These are phyloP conservation scores for Pisolithus albus DNA, from an alignment of 768 basidiomycete genomes.

Conservation along the genomic window DNA sequence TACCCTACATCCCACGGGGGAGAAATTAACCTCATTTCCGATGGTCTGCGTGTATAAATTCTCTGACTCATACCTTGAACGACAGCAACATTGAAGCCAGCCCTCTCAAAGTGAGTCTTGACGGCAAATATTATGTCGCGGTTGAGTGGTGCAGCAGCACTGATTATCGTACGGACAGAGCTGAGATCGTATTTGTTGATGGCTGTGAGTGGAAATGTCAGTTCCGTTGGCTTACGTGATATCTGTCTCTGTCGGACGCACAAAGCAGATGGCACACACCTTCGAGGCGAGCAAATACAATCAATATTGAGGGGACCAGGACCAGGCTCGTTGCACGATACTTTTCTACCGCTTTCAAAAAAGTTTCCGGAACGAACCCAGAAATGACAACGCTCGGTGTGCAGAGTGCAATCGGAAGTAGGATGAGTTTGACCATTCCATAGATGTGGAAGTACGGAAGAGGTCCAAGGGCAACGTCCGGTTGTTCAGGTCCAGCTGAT, in stretches of 20 bases:
- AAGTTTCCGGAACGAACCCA: constrained; percentile 64
- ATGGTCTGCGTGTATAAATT: background rate
- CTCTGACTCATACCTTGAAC: constrained; percentile 40
- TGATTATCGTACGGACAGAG: constrained; percentile 49
- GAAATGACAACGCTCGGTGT: constrained; percentile 51
- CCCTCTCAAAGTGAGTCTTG: constrained; percentile 31
- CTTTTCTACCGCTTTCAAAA: constrained; percentile 57
- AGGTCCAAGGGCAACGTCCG: constrained; percentile 53
- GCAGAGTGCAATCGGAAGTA: constrained; percentile 48
- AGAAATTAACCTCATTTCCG: background rate
- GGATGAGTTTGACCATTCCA: constrained; percentile 55
- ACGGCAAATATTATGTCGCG: constrained; percentile 51
- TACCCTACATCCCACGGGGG: constrained; percentile 40
- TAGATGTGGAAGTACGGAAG: constrained; percentile 56
- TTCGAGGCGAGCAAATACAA: constrained; percentile 64
- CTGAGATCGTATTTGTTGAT: constrained; percentile 63
- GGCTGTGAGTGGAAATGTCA: constrained; percentile 29
- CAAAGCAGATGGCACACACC: constrained; percentile 33
- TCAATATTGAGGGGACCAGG: constrained; percentile 79
- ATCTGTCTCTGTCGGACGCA: too few species aligned
- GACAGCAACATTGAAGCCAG: constrained; percentile 36
- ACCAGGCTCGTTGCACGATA: constrained; percentile 54
- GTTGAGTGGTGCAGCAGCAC: constrained; percentile 78
- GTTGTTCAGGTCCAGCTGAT: background rate
- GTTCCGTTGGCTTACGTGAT: background rate